Evolutionary conservation across 768 basidiomycete genomes (phyloP).

Genomic region (Clitopilus hobsonii): DNA sequence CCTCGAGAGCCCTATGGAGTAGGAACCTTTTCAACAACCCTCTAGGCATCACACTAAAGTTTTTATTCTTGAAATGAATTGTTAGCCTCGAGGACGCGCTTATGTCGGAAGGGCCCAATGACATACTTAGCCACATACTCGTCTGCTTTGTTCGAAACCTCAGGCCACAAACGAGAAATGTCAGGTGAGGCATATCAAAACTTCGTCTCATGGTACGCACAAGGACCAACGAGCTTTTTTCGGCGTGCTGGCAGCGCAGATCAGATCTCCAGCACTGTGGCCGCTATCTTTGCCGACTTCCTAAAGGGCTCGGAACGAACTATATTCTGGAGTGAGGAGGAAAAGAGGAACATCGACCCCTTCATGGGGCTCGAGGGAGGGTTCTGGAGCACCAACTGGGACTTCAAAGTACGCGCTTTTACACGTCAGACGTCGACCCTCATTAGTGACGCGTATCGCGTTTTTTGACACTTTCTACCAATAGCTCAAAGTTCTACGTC

Average conservation of each 20-base stretch:
- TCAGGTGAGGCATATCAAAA: constrained; percentile 58
- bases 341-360: constrained; percentile 67
- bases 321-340: constrained; percentile 75
- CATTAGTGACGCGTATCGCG: constrained; percentile 11
- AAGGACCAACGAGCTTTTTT: constrained; percentile 25
- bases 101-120: constrained; percentile 65
- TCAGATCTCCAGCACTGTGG: constrained; percentile 76
- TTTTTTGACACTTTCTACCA: constrained; percentile 4
- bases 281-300: constrained; percentile 63
- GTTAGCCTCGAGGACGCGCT: constrained; percentile 77
- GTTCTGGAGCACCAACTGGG: constrained; percentile 79
- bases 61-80: constrained; percentile 24
- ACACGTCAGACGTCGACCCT: constrained; percentile 8
- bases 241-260: constrained; percentile 54
- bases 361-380: constrained; percentile 62
- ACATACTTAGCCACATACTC: constrained; percentile 69
- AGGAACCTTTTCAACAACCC: constrained; percentile 31
- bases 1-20: constrained; percentile 81
- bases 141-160: constrained; percentile 77
- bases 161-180: constrained; percentile 84
- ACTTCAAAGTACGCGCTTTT: constrained; percentile 59
- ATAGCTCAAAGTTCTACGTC: constrained; percentile 78
- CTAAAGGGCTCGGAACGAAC: constrained; percentile 72
- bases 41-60: constrained; percentile 12
- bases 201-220: constrained; percentile 20